Base-by-base conservation (phyloP, 2,329 filamentous ascomycete species). In the Aspergillus glaucus region DNA sequence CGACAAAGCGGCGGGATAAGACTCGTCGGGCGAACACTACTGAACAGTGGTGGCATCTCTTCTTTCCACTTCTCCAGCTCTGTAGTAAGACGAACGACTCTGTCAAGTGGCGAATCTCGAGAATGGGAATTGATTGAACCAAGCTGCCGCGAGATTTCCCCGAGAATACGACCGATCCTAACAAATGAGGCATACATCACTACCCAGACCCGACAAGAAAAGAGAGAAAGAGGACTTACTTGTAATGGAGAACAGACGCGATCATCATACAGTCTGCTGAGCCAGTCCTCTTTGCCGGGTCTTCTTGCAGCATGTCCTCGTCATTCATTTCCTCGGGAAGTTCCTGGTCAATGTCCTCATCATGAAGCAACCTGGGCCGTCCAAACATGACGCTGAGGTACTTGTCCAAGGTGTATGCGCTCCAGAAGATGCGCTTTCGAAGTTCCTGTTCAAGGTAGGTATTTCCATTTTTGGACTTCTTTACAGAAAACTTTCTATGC, bases 311-410 rank as follows among this genome's bases (percentile, higher is more conserved):
- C 65, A 84, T 75, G 26, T 81, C 74, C 34, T 80, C 76, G 50
- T 84, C 80, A 47, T 81, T 79, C 40, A 81, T 71, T 46, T 70
- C 69, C 21, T 67, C 62, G 4, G 81, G 81, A n/a, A 80, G 70
- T 2, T 77, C 74, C 49, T 84, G 81, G 46, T 85, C 81, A 43
- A 83, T 80, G 45, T 85, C 80, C 30, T 83, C 79, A 41, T 85
- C 81, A 44, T 82, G 80, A 22, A 83, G 79, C 12, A 81, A 72
- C 6, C 79, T 64, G 1, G 82, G 82, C 5, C 82, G 71, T 0
- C 82, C 82, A 26, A 84, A 76, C 15, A 83, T 78, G n/a, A 82
- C 79, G 21, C 79, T 79, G 1, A 85, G 66, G 48, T 84, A 84
- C 45, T 79, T 81, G 58, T 86, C 81, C 1, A 85, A 64, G 0